Conservation (phyloP, 805 yeast genomes). For the Kodamaea leandrae region DNA sequence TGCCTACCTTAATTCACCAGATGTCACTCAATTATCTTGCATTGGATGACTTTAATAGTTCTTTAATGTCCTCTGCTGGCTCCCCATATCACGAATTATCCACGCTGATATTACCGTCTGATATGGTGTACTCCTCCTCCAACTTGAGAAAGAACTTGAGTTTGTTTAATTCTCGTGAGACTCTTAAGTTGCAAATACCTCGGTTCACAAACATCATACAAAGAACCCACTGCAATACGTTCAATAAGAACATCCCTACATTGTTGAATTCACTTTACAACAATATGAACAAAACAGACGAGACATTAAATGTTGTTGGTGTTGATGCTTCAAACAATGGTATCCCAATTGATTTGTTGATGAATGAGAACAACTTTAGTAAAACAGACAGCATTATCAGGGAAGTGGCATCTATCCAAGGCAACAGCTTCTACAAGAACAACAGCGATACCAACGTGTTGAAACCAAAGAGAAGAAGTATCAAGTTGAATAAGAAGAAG, state of each 20-base stretch:
- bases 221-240: constrained; percentile 48
- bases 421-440: constrained; percentile 38
- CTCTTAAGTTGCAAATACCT: constrained; percentile 69
- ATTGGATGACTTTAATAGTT: constrained; percentile 12
- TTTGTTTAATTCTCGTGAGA: constrained; percentile 71
- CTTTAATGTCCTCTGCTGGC: background rate
- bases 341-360: constrained; percentile 39
- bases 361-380: constrained; percentile 22
- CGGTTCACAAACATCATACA: constrained; percentile 56
- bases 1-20: constrained; percentile 77
- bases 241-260: constrained; percentile 39
- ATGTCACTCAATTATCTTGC: constrained; percentile 57
- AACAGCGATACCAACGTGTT: constrained; percentile 20
- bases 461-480: constrained; percentile 44
- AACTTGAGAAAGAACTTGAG: constrained; percentile 32
- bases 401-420: constrained; percentile 46
- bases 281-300: constrained; percentile 27
- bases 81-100: background rate
- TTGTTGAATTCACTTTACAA: constrained; percentile 36
- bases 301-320: constrained; percentile 9
- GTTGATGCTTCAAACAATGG: constrained; percentile 25
- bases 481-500: constrained; percentile 27
- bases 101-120: constrained; percentile 39
- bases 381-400: constrained; percentile 37
- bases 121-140: constrained; percentile 54